phyloP scores from a whole-genome alignment of 139 green algal genomes.

The Auxenochlorella pyrenoidosa region DNA sequence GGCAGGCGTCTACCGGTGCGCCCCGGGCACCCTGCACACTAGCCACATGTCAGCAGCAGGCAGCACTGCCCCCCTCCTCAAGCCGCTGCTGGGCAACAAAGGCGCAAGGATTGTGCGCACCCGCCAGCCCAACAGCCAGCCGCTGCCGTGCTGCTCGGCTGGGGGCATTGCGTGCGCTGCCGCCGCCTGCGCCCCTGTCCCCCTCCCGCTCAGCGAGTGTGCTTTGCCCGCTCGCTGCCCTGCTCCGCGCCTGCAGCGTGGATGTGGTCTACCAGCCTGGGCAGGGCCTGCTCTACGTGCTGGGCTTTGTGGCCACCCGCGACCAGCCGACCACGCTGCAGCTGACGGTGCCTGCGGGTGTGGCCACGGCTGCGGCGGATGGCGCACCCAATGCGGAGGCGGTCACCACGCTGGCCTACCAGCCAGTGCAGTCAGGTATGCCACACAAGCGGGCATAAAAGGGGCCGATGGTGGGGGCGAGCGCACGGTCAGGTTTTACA shows the following conservation, averaged over 20 bases:
- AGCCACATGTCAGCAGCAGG: neutral
- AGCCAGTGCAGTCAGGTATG: neutral
- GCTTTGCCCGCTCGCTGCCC: neutral
- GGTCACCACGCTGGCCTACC: slow-evolving; percentile 4
- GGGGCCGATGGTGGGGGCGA: no score
- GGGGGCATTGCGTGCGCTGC: no score
- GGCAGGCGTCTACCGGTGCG: slow-evolving; percentile 24
- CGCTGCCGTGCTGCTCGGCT: no score
- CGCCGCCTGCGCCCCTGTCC: no score
- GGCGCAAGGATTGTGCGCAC: neutral
- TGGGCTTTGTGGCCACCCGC: slow-evolving; percentile 23
- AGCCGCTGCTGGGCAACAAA: no score
- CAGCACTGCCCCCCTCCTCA: neutral
- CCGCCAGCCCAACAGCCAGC: no score
- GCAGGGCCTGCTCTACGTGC: slow-evolving; percentile 32
- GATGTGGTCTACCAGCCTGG: slow-evolving; percentile 38
- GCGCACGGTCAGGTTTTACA: no score
- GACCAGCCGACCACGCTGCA: slow-evolving; percentile 3
- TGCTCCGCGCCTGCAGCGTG: slow-evolving; percentile 9
- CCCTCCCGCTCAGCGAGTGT: no score
- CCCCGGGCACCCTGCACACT: neutral
- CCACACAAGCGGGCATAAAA: no score
- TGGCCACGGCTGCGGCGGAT: neutral
- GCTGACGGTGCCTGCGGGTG: slow-evolving; percentile 17
- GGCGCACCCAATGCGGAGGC: slow-evolving; percentile 11